Percentiles rank a stretch among this genome's conserved stretches.
Evolutionary conservation across 805 yeast genomes (phyloP).

Genomic region (Kuraishia ogatae): DNA sequence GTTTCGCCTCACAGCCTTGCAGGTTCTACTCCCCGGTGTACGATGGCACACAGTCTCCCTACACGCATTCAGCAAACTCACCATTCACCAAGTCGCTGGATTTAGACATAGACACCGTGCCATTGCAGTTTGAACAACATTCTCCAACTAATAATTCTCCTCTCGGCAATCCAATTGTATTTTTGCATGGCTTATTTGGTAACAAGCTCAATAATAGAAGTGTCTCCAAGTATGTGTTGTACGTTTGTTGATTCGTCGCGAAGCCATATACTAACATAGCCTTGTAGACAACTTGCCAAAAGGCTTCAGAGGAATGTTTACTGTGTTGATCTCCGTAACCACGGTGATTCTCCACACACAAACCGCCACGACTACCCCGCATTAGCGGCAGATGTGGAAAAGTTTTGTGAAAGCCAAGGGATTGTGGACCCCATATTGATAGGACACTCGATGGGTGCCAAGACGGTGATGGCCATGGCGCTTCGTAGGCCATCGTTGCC

Average conservation of each 20-base stretch:
- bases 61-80: neutral
- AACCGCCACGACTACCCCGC: conserved; percentile 67
- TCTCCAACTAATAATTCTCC: neutral
- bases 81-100: neutral
- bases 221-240: conserved; percentile 39
- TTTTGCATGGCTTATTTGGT: conserved; percentile 89
- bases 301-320: conserved; percentile 48
- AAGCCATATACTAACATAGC: neutral
- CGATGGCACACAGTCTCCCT: neutral
- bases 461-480: conserved; percentile 82
- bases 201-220: conserved; percentile 71
- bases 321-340: conserved; percentile 78
- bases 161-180: conserved; percentile 46
- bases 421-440: conserved; percentile 48
- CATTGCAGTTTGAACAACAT: neutral
- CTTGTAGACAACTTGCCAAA: conserved; percentile 31
- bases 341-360: conserved; percentile 85
- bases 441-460: conserved; percentile 93
- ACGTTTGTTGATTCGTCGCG: neutral
- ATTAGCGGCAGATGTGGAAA: conserved; percentile 79
- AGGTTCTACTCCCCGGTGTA: neutral
- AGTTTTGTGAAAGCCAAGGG: conserved; percentile 44
- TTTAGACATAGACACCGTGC: neutral
- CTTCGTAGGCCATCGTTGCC: conserved; percentile 57
- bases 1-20: neutral